A percentile compares a stretch with the other conserved stretches of the same genome.
Evolutionary conservation across 192 early-diverging fungal genomes (phyloP).

Genomic region (Podila epigama): DNA sequence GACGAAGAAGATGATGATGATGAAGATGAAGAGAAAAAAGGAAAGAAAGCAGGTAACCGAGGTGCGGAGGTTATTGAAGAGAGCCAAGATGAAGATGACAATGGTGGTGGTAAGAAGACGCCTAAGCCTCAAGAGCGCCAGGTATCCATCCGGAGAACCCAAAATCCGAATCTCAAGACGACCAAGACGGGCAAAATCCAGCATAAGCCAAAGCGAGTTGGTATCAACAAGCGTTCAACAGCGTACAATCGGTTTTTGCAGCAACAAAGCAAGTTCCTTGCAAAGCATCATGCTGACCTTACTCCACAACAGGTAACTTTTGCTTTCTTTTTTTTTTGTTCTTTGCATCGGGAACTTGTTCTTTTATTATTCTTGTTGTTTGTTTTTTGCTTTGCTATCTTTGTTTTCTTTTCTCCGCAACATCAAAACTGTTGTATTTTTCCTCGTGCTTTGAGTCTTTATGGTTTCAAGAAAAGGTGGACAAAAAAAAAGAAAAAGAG

Average conservation of each 20-base stretch:
- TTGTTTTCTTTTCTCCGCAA: too few relatives aligned
- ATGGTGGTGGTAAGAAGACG: background rate
- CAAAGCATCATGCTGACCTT: conserved; percentile 1
- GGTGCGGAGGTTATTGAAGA: background rate
- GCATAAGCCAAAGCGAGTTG: conserved; percentile 13
- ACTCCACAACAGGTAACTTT: conserved; percentile 42
- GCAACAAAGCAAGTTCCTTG: conserved; percentile 18
- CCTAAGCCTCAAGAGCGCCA: background rate
- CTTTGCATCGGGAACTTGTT: too few relatives aligned
- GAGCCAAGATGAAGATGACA: background rate
- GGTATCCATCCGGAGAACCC: conserved; percentile 6
- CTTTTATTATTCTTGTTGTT: too few relatives aligned
- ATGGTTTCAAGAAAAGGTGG: too few relatives aligned
- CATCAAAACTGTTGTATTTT: too few relatives aligned
- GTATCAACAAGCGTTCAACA: conserved; percentile 8
- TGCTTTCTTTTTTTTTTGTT: too few relatives aligned
- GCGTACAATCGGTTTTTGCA: conserved; percentile 35
- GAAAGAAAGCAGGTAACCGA: background rate
- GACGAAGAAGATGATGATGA: background rate
- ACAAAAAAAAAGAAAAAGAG: too few relatives aligned
- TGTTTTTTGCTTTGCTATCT: too few relatives aligned
- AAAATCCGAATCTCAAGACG: conserved; percentile 25
- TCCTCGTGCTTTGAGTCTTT: too few relatives aligned
- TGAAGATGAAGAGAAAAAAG: background rate
- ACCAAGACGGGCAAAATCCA: conserved; percentile 44